Evolutionary conservation across 2,329 filamentous ascomycete species (phyloP), one percentile per base, ranked within the genome.

Genomic region (Aspergillus pseudonomiae): DNA sequence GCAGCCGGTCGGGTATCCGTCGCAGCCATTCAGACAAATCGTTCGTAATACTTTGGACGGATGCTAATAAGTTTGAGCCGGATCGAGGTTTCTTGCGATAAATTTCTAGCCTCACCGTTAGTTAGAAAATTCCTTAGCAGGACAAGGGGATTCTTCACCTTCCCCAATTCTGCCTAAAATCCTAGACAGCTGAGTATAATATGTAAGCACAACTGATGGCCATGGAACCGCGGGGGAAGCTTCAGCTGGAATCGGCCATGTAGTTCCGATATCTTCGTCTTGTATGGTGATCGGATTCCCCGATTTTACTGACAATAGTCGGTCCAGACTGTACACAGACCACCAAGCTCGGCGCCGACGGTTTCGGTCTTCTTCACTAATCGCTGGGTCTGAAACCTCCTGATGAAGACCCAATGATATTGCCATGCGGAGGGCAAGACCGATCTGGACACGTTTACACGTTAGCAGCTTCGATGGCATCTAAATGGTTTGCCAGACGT

Each of bases 331-430:
- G 68, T 86, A 86, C 1, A 86, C 80, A 36, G 82, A 85, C 84
- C 84, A 86, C 84, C 84, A 86, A 4, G 84, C 78, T 9, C 84
- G 79, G 9, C 85, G 79, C 10, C 84, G 79, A 61, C 82, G 82
- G 64, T 86, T 84, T 41, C 80, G 76, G 12, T 78, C 77, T 1
- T 74, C 73, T 19, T 80, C 77, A 60, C 79, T 78, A 6, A 84
- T 73, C 2, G 67, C 63, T 12, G 75, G 69, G 30, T 80, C 73
- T 0, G 75, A 75, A 0, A 83, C 79, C 64, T 86, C 85, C 63
- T 86, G 83, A 65, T 86, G 84, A n/a, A 87, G 71, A 0, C 84
- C 85, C 0, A 86, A 76, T 7, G 82, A 85, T 34, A 86, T 84
- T 10, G 85, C 85, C 85, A 87, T 87, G 14, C 84, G 81, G 30